Percentiles rank a stretch among this genome's conserved stretches.
Conservation (phyloP, 345 rosid genomes). For the Lepidium aucheri region DNA sequence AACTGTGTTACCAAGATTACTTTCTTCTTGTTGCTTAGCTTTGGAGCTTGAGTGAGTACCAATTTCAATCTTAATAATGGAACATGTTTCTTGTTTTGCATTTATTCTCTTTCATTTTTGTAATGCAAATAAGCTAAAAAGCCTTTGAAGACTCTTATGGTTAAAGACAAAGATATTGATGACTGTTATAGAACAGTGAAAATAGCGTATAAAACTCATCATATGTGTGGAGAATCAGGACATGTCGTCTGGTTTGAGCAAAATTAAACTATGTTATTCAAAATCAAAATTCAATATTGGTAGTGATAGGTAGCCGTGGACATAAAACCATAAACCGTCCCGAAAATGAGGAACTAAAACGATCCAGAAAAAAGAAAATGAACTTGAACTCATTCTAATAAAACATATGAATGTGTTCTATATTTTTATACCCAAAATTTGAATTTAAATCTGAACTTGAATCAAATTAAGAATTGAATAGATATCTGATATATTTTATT, state of each 20-base stretch:
- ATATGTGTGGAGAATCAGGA: neutral
- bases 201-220: neutral
- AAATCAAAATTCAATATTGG: too few relatives aligned
- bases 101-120: neutral
- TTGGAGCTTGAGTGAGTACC: neutral
- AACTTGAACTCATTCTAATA: too few relatives aligned
- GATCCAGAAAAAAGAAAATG: too few relatives aligned
- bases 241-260: neutral
- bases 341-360: too few relatives aligned
- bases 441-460: too few relatives aligned
- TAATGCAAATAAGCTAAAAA: slow-evolving; percentile 1
- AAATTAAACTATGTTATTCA: neutral
- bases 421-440: too few relatives aligned
- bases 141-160: neutral
- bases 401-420: too few relatives aligned
- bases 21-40: neutral
- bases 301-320: too few relatives aligned
- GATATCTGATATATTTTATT: too few relatives aligned
- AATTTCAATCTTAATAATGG: neutral
- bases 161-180: neutral
- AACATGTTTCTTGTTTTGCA: neutral
- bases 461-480: too few relatives aligned
- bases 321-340: too few relatives aligned
- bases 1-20: neutral
- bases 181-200: neutral